These are phyloP conservation scores for Floccularia luteovirens DNA, from an alignment of 768 basidiomycete species.

Conservation along the genomic window DNA sequence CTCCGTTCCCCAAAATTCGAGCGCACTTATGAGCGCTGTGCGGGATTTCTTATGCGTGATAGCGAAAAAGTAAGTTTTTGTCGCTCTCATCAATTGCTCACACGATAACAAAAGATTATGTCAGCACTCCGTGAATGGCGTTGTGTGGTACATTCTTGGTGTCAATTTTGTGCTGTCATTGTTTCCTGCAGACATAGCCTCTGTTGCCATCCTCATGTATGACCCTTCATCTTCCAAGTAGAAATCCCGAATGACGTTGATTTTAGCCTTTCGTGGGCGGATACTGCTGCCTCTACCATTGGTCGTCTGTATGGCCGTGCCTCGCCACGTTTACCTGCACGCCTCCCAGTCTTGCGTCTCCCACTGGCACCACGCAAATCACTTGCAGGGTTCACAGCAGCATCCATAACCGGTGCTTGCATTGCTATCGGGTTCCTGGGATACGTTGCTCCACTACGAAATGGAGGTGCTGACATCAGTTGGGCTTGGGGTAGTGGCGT, in stretches of 20 bases:
- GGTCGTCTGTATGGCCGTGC: constrained; percentile 77
- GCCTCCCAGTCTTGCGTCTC: constrained; percentile 38
- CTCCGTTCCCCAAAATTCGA: constrained; percentile 60
- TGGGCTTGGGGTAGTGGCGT: constrained; percentile 57
- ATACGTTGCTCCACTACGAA: constrained; percentile 37
- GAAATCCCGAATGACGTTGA: neutral
- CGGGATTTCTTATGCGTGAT: constrained; percentile 88
- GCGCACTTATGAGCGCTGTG: constrained; percentile 54
- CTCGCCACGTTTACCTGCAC: constrained; percentile 44
- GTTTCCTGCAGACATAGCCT: constrained; percentile 82
- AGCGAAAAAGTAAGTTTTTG: constrained; percentile 57
- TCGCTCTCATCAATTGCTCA: neutral
- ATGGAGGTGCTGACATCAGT: constrained; percentile 22
- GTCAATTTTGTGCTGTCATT: constrained; percentile 67
- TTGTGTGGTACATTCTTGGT: constrained; percentile 87
- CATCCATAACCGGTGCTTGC: constrained; percentile 59
- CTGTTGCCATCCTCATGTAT: constrained; percentile 85
- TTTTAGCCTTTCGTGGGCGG: constrained; percentile 86
- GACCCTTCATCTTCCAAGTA: constrained; percentile 18
- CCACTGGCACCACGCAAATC: constrained; percentile 81
- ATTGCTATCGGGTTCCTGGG: constrained; percentile 73
- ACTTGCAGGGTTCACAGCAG: constrained; percentile 77
- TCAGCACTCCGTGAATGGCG: constrained; percentile 73
- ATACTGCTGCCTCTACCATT: constrained; percentile 88
- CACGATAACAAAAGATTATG: constrained; percentile 1